Percentiles rank a stretch among this genome's conserved stretches.
Evolutionary conservation across 1,284 basidiomycete genomes (phyloP).

Genomic region (Porodaedalea pini): DNA sequence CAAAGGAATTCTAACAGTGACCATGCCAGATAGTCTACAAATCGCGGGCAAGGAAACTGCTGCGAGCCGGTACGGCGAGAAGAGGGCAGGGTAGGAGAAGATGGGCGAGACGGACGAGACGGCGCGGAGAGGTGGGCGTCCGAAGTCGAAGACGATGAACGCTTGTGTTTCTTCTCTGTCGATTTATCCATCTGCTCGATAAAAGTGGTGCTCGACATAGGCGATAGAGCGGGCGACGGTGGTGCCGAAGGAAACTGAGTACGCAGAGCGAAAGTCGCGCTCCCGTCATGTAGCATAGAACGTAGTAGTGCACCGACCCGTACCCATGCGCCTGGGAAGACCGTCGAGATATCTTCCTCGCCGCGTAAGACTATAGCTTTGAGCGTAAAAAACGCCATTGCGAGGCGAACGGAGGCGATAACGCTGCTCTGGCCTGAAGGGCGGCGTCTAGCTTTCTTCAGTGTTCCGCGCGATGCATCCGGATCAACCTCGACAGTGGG

Average conservation of each 20-base stretch:
- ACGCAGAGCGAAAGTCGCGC: conserved; percentile 50
- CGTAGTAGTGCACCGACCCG: conserved; percentile 50
- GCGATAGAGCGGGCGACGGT: conserved; percentile 41
- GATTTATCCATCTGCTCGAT: conserved; percentile 9
- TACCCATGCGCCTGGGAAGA: conserved; percentile 57
- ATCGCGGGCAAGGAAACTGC: conserved; percentile 37
- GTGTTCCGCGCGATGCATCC: neutral
- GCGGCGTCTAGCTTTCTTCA: conserved; percentile 11
- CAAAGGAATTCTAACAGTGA: conserved; percentile 67
- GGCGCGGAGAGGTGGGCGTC: conserved; percentile 9
- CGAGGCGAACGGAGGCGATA: conserved; percentile 7
- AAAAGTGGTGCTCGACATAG: conserved; percentile 21
- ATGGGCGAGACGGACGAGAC: conserved; percentile 26
- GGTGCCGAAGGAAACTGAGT: conserved; percentile 38
- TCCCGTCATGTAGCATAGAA: conserved; percentile 51
- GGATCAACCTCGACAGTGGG: conserved; percentile 41
- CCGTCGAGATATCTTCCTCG: conserved; percentile 51
- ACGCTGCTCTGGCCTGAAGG: conserved; percentile 6
- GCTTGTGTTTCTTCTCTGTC: conserved; percentile 7
- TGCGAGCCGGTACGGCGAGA: conserved; percentile 26
- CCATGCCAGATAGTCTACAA: conserved; percentile 75
- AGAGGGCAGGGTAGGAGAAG: conserved; percentile 24
- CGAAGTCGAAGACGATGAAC: conserved; percentile 15
- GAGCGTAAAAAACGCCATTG: conserved; percentile 30
- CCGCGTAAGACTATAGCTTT: conserved; percentile 68